Evolutionary conservation across 768 basidiomycete species (phyloP), one percentile per base, ranked within the genome.

Genomic region (Piloderma croceum): DNA sequence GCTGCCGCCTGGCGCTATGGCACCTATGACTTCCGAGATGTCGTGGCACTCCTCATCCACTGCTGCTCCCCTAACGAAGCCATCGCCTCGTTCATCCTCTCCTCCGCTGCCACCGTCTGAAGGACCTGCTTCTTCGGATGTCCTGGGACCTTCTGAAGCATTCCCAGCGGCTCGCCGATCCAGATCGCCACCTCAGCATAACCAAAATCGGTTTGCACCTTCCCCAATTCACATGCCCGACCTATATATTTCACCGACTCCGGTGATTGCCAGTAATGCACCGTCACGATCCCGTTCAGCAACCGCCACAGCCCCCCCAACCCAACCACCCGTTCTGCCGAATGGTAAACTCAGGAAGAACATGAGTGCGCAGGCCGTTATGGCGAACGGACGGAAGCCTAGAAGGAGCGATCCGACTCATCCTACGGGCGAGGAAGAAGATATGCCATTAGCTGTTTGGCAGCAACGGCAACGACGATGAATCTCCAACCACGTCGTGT

Each of bases 401-500:
- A 66, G 67, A 50, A 64, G 67, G 21, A 63, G 66, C 37, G 68
- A 73, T 20, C 55, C 52, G 36, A 23, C 35, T 12, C 52, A 50
- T 34, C 62, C 54, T 15, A 62, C 50, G 31, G 48, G 61, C 20
- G 83, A 86, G 53, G 86, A 89, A 53, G 87, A 90, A 55, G 87
- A 90, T 54, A 64, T 87, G 27, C 87, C 87, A 15, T 66, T 90
- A 35, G 85, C 88, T 15, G 60, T 86, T 41, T 88, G 79, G 71
- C 84, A 88, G 59, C 83, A 83, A 53, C n/a, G n/a, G n/a, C 84
- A 81, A 54, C 79, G 76, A 50, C 70, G 79, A n/a, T n/a, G n/a
- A n/a, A n/a, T n/a, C n/a, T n/a, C n/a, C n/a, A n/a, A n/a, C n/a
- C n/a, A n/a, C n/a, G n/a, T n/a, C n/a, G n/a, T n/a, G n/a, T n/a